Base-by-base conservation (phyloP, 805 yeast genomes). In the Hermanozyma aechmeae region DNA sequence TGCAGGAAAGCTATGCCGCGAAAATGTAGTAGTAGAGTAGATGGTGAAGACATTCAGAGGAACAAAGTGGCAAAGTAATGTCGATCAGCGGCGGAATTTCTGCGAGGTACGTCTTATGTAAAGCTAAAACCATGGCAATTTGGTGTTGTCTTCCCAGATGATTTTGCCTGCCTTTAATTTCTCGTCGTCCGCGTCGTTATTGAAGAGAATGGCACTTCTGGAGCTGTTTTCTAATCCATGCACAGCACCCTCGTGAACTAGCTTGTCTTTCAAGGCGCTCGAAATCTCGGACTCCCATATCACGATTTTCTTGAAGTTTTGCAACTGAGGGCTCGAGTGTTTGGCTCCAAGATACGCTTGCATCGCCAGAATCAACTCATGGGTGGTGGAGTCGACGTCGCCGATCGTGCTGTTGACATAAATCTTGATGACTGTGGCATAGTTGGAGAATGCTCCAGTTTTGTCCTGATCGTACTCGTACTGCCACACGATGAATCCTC, bases 101-200 rank as follows among this genome's bases (percentile, higher is more conserved):
- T n/a, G n/a, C n/a, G n/a, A n/a, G n/a, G n/a, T n/a, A n/a, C n/a
- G n/a, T n/a, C n/a, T n/a, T n/a, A n/a, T n/a, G n/a, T n/a, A n/a
- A n/a, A n/a, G n/a, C 35, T 39, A 62, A 36, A 61, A 61, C 69
- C 69, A 62, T 7, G 66, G 57, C 23, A 62, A 39, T 38, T 62
- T 62, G 30, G 47, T 56, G 37, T 62, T 62, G 27, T 53, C 53
- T 32, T 58, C 68, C 69, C 69, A 62, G 8, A 59, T 37, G 14
- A 59, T 31, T 2, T 50, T 35, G 2, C 60, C 58, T 5, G 25
- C 32, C 19, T 30, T 23, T 27, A 60, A 38, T 25, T 39, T 33
- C 5, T 38, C 27, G 24, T 58, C 48, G n/a, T 58, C 61, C 1
- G 24, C 32, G 4, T 32, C 37, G 25, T 47, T 42, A 31, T 48